phyloP scores from a whole-genome alignment of 129 eudicot genomes.

The carrot (Daucus carota) region DNA sequence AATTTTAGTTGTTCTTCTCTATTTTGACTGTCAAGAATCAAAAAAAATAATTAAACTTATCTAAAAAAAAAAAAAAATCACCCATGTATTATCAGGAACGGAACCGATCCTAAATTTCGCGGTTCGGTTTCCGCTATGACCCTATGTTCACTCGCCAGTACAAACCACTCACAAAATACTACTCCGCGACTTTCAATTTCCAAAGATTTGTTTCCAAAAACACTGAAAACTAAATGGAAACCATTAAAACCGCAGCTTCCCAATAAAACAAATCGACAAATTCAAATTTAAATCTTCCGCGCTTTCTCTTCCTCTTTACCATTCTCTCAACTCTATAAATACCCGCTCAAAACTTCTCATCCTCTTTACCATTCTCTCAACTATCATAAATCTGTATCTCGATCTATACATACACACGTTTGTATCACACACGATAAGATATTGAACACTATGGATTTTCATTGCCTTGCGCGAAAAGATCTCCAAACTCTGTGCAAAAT shows the following conservation, averaged over 20 bases:
- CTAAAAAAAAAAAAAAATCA: no score
- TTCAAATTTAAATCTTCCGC: slow-evolving; percentile 25
- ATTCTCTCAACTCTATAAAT: neutral
- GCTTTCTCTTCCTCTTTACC: neutral
- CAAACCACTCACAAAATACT: no score
- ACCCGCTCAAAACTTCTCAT: neutral
- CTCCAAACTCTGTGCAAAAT: slow-evolving; percentile 74
- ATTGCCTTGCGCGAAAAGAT: slow-evolving; percentile 49
- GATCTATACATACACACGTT: neutral
- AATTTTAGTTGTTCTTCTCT: no score
- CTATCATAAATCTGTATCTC: neutral
- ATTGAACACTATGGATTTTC: slow-evolving; percentile 49
- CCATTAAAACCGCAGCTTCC: neutral
- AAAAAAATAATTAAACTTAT: no score
- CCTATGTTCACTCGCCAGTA: no score
- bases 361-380: neutral
- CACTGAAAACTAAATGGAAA: neutral
- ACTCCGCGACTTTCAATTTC: neutral
- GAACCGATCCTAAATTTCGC: no score
- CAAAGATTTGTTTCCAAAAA: neutral
- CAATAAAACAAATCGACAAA: neutral
- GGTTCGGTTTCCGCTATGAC: no score
- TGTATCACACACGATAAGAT: neutral
- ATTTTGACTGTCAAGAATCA: no score
- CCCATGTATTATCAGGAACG: no score